Evolutionary conservation across 441 rosid species (phyloP).

Genomic region (Croton setiger): DNA sequence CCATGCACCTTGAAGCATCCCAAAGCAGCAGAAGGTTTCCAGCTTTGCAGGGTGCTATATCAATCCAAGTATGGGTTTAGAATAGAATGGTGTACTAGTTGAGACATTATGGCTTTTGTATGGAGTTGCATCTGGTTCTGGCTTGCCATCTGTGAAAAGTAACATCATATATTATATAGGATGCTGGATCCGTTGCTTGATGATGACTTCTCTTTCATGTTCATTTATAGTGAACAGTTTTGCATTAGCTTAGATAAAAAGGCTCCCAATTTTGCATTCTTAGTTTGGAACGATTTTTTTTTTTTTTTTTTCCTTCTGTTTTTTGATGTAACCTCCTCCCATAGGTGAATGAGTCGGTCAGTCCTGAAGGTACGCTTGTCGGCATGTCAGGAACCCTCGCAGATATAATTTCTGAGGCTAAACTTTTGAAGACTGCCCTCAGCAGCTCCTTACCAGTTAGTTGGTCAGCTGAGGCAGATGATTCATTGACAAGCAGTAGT

Average conservation of each 20-base stretch:
- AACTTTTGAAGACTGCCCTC: constrained; percentile 82
- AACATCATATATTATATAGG: neutral
- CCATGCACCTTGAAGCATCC: neutral
- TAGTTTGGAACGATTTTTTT: constrained; percentile 7
- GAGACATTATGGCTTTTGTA: no score
- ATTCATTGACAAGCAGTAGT: constrained; percentile 28
- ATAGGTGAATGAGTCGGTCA: constrained; percentile 58
- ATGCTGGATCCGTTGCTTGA: neutral
- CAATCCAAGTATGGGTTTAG: neutral
- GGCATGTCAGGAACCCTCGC: constrained; percentile 42
- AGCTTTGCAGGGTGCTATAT: neutral
- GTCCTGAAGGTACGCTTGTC: constrained; percentile 30
- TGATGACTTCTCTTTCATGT: neutral
- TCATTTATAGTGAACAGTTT: neutral
- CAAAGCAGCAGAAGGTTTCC: neutral
- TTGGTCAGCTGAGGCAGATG: constrained; percentile 82
- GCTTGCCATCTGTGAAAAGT: neutral
- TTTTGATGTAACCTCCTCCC: constrained; percentile 12
- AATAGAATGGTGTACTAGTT: no score
- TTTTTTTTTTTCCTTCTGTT: neutral
- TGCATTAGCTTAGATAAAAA: neutral
- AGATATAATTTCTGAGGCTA: constrained; percentile 67
- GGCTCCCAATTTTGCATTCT: neutral
- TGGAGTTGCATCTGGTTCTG: neutral
- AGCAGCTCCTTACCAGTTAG: constrained; percentile 85